Evolutionary conservation across 352 stramenopile species (phyloP).

Genomic region (Pythium rhizo-oryzae): DNA sequence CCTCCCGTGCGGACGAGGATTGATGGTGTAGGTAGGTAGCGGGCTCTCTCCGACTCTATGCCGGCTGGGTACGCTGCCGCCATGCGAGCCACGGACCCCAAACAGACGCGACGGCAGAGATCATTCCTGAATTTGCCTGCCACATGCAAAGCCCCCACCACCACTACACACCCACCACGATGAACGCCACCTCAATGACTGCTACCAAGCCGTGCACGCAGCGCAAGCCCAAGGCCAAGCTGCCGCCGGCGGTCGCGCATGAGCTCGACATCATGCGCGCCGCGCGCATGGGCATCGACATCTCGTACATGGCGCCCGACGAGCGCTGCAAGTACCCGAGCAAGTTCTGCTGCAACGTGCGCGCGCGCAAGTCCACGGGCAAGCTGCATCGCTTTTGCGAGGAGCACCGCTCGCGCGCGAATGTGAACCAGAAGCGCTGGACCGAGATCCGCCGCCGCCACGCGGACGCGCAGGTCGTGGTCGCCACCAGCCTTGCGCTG

Average conservation of each 20-base stretch:
- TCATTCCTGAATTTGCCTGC: constrained; percentile 1
- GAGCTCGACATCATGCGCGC: background rate
- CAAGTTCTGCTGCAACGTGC: constrained; percentile 17
- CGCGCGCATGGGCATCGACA: constrained; percentile 10
- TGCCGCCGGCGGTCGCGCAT: background rate
- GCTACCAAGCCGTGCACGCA: background rate
- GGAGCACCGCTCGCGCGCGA: constrained; percentile 13
- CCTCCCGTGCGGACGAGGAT: background rate
- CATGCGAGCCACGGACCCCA: background rate
- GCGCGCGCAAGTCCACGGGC: constrained; percentile 29
- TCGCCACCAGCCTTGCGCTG: background rate
- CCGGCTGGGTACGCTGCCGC: background rate
- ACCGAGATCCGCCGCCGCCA: constrained; percentile 12
- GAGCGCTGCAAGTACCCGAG: constrained; percentile 21
- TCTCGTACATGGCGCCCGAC: constrained; percentile 19
- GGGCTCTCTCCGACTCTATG: constrained; percentile 6
- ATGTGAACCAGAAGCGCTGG: constrained; percentile 27
- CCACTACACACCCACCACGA: background rate
- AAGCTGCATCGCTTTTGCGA: constrained; percentile 28
- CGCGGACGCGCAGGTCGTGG: background rate
- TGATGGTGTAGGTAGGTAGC: background rate
- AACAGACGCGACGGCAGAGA: background rate
- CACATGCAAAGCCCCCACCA: background rate
- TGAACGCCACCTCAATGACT: background rate
- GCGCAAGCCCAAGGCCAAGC: constrained; percentile 7